Percentiles rank a stretch among this genome's conserved stretches.
phyloP scores from a whole-genome alignment of 2,329 filamentous ascomycete species.

The Ascochyta clinopodiicola region DNA sequence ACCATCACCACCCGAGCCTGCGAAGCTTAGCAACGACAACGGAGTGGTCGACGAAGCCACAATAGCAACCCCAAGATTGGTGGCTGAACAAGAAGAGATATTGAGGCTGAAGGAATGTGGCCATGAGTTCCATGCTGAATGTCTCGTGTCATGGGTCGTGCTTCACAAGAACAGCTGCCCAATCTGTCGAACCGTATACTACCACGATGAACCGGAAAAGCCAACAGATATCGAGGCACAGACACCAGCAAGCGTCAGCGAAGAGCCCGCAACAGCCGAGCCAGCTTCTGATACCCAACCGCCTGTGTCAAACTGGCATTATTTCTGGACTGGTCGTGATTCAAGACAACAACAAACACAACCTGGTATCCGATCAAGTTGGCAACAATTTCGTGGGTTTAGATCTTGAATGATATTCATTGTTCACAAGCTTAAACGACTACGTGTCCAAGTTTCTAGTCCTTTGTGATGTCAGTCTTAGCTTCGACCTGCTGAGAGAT shows the following conservation, averaged over 20 bases:
- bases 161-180: conserved; percentile 41
- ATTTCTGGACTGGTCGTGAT: conserved; percentile 11
- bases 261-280: not conserved
- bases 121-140: conserved; percentile 43
- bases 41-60: conserved; percentile 12
- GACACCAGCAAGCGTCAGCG: not conserved
- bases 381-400: not conserved
- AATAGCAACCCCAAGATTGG: conserved; percentile 1
- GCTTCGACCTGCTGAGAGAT: no score
- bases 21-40: conserved; percentile 22
- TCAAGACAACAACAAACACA: not conserved
- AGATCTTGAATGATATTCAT: not conserved
- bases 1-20: conserved; percentile 37
- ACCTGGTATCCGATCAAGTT: not conserved
- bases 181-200: conserved; percentile 40
- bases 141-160: conserved; percentile 40
- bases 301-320: conserved; percentile 14
- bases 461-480: no score
- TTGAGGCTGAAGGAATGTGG: conserved; percentile 34
- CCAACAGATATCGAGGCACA: conserved; percentile 23
- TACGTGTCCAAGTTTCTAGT: no score
- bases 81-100: conserved; percentile 27
- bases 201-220: conserved; percentile 28
- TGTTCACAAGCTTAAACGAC: no score
- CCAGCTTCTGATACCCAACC: not conserved